Evolutionary conservation across 352 stramenopile species (phyloP).

Genomic region (Globisporangium echinulatum): DNA sequence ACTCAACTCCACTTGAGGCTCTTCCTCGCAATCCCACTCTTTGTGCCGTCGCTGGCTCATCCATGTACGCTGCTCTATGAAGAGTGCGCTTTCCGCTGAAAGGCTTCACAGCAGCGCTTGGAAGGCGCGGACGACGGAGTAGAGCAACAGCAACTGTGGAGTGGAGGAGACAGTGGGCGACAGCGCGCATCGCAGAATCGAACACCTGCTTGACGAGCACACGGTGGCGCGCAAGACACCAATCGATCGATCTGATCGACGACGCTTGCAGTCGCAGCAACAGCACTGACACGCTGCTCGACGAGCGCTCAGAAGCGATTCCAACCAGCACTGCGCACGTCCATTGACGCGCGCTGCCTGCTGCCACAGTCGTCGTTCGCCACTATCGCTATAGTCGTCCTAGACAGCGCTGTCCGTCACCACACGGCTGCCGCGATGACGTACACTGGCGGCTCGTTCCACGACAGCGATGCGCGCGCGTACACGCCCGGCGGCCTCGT

Average conservation of each 20-base stretch:
- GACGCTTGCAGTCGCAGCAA: not conserved
- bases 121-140: not conserved
- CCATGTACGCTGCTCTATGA: not conserved
- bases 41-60: no score
- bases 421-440: not conserved
- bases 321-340: not conserved
- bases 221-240: no score
- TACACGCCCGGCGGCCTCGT: constrained; percentile 3
- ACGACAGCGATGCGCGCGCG: constrained; percentile 1
- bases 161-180: not conserved
- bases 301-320: not conserved
- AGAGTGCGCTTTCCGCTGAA: not conserved
- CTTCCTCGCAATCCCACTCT: no score
- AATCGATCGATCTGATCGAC: not conserved
- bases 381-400: not conserved
- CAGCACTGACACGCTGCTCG: not conserved
- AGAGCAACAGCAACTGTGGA: not conserved
- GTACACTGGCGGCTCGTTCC: not conserved
- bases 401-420: no score
- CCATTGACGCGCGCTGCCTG: not conserved
- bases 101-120: not conserved
- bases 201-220: no score
- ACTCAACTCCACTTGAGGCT: not conserved
- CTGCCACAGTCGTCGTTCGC: not conserved
- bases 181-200: no score